Percentiles rank a stretch among this genome's conserved stretches.
These are phyloP conservation scores for Entomortierella parvispora DNA, from an alignment of 192 early-diverging fungal species.

Conservation along the genomic window DNA sequence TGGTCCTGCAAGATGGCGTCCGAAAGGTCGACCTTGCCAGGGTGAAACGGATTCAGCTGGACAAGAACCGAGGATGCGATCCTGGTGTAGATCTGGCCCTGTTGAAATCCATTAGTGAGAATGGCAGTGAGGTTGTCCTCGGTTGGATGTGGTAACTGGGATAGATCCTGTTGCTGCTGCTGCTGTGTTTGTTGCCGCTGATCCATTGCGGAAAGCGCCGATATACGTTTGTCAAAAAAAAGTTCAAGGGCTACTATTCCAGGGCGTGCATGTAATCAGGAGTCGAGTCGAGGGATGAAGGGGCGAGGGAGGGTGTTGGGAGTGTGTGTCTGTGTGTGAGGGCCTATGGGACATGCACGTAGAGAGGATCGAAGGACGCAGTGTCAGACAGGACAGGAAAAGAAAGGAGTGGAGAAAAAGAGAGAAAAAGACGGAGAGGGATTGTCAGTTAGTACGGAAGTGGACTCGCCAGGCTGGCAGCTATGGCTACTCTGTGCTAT, in stretches of 20 bases:
- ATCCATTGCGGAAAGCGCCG: too few species aligned
- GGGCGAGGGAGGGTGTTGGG: not conserved
- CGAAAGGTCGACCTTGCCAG: constrained; percentile 63
- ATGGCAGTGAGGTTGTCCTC: constrained; percentile 55
- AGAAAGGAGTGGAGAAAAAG: not conserved
- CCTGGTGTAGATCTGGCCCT: constrained; percentile 72
- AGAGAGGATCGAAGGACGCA: too few species aligned
- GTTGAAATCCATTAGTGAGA: constrained; percentile 63
- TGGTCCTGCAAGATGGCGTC: constrained; percentile 75
- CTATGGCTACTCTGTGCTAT: not conserved
- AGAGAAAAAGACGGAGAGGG: not conserved
- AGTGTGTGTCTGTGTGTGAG: too few species aligned
- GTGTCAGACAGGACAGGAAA: not conserved
- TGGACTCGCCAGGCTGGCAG: too few species aligned
- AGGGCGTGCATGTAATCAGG: not conserved
- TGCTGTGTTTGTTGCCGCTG: constrained; percentile 32
- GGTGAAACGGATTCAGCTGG: constrained; percentile 73
- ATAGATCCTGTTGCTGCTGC: constrained; percentile 34
- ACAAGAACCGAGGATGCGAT: constrained; percentile 76
- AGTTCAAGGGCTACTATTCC: not conserved
- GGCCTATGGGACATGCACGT: too few species aligned
- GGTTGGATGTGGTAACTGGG: constrained; percentile 30
- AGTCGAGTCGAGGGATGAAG: not conserved
- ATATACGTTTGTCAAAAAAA: too few species aligned
- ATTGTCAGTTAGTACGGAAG: not conserved